Evolutionary conservation across 805 yeast species (phyloP), one percentile per base, ranked within the genome.

Genomic region (Saccharomycopsis selenospora): DNA sequence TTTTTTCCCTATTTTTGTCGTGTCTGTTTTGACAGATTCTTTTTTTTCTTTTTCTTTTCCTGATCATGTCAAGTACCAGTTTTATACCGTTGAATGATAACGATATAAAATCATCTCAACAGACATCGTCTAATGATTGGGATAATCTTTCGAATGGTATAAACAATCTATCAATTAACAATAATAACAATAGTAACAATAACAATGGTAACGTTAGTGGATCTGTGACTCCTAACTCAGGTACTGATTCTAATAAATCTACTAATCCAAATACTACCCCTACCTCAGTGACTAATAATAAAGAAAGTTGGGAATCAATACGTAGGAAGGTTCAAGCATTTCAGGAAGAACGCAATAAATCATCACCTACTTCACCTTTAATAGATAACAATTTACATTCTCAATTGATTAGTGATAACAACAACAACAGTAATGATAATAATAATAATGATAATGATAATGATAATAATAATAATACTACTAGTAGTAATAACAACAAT

Each of bases 21-120:
- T n/a, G 13, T 28, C 33, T 28, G 33, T n/a, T 10, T n/a, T n/a
- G 33, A 10, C 33, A 28, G 13, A 10, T 10, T n/a, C 33, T 28
- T 28, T 28, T 28, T 10, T 28, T 28, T 33, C 8, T 33, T 33
- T 33, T 7, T 4, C 38, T 33, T 5, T 14, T 33, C 20, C 17
- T 33, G 10, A 14, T 33, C 29, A 33, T 33, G 38, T 33, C 38
- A 17, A 33, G 20, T 20, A 33, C 38, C 4, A 33, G 38, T 20
- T 33, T 33, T 14, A 33, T 33, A 4, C 17, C 38, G 38, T 33
- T 33, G 38, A 33, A 33, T 20, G 38, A 33, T 33, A 33, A 33
- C 20, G 38, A 33, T 33, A 33, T 33, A 33, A 7, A 10, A 4
- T 14, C n/a, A n/a, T n/a, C n/a, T n/a, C 33, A 28, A n/a, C n/a